Evolutionary conservation across 2,329 filamentous ascomycete species (phyloP), one percentile per base, ranked within the genome.

Genomic region (Dactylellina parvicollis): DNA sequence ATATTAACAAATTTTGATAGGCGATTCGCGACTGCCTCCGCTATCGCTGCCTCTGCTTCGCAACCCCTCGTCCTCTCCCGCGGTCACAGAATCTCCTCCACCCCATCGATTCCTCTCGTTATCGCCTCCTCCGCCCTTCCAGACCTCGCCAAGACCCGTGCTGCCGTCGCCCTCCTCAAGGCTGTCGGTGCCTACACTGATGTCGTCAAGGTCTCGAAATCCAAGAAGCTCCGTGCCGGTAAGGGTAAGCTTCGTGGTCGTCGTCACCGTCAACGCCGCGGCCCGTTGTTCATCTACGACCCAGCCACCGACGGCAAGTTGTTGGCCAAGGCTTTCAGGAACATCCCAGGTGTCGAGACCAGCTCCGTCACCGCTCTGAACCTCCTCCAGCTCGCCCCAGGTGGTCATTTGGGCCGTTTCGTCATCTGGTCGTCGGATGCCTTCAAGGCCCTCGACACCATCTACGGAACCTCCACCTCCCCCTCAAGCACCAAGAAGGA

Each of bases 221-320:
- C 93, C 83, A 92, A 92, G 87, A 99, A 98, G 89, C 87, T 97
- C 81, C 93, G 95, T 79, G 92, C 95, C 79, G 95, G 95, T 83
- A 98, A 99, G 91, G 95, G 95, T 85, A 99, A 99, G 90, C 86
- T 99, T 82, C 89, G 95, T 84, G 92, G 92, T 83, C 94, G 95
- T 83, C 93, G 95, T 81, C 90, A 96, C 90, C 90, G 90, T 85
- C 94, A 98, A 87, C 92, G 96, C 83, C 96, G 95, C 82, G 96
- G 95, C 79, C 95, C 95, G 81, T 91, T 99, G 75, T 90, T 99
- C 83, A 90, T 99, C 86, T 98, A 97, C 89, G 91, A 96, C 87
- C 90, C 93, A 79, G 91, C 93, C 83, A 88, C 90, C 81, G 96
- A 99, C 82, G 93, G 95, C 85, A 96, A 93, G 86, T 91, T 96